Evolutionary conservation across 2,329 filamentous ascomycete genomes (phyloP).

Genomic region (Fusarium sp.): DNA sequence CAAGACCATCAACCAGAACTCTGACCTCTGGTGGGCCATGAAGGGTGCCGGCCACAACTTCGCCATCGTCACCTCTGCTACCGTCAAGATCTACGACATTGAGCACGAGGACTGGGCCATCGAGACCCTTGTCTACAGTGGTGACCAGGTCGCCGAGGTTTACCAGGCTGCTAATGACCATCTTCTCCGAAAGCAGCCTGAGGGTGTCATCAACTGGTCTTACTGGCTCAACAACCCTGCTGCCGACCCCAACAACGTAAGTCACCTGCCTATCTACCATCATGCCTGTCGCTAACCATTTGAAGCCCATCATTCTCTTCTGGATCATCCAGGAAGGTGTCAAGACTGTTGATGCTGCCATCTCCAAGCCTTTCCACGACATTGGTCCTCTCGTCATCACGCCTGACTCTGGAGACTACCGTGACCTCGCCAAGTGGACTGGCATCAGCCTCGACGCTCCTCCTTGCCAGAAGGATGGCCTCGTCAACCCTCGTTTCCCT

Average conservation of each 20-base stretch:
- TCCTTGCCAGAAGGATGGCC: constrained; percentile 38
- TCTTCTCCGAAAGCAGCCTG: constrained; percentile 54
- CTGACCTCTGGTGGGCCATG: constrained; percentile 51
- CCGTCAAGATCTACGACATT: constrained; percentile 47
- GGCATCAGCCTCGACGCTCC: constrained; percentile 24
- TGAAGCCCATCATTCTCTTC: constrained; percentile 54
- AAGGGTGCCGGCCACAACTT: constrained; percentile 49
- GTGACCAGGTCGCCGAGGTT: constrained; percentile 60
- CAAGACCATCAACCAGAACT: constrained; percentile 32
- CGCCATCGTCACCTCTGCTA: constrained; percentile 45
- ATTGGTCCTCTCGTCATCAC: constrained; percentile 52
- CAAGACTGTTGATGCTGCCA: constrained; percentile 50
- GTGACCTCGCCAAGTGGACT: constrained; percentile 36
- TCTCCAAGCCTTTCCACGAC: constrained; percentile 56
- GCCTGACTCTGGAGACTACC: constrained; percentile 38
- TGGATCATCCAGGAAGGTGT: constrained; percentile 58
- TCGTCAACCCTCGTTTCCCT: constrained; percentile 42
- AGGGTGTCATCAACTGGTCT: constrained; percentile 61
- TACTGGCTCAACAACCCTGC: constrained; percentile 56
- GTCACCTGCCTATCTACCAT: neutral
- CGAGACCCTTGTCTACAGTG: constrained; percentile 56
- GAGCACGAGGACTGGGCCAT: constrained; percentile 40
- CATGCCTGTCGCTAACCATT: neutral
- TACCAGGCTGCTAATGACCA: constrained; percentile 59
- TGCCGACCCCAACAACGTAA: constrained; percentile 54